Percentiles rank a stretch among this genome's conserved stretches.
phyloP scores from a whole-genome alignment of 2,329 filamentous ascomycete species.

The Penicillium sp. region DNA sequence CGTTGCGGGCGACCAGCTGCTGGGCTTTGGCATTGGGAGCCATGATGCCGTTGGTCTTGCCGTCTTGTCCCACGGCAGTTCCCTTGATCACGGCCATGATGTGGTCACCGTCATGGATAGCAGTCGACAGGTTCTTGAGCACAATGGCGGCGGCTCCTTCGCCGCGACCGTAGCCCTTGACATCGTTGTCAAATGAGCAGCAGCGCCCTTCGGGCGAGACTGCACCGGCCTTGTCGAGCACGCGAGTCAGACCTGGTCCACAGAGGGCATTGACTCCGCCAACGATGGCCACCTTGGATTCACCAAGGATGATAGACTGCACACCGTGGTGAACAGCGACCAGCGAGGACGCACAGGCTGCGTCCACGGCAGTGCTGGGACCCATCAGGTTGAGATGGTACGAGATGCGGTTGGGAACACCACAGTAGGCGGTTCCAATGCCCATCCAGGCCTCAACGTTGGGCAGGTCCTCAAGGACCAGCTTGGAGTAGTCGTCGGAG shows the following conservation, averaged over 20 bases:
- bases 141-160: constrained; percentile 36
- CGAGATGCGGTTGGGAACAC: constrained; percentile 30
- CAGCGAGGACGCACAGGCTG: constrained; percentile 27
- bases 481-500: no score
- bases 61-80: no score
- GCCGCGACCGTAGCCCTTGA: constrained; percentile 33
- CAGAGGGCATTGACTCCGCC: constrained; percentile 22
- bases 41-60: no score
- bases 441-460: no score
- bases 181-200: constrained; percentile 34
- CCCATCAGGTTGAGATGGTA: constrained; percentile 28
- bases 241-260: constrained; percentile 35
- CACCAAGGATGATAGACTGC: no score
- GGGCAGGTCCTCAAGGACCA: no score
- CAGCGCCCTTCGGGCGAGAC: constrained; percentile 32
- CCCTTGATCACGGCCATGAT: no score
- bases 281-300: no score
- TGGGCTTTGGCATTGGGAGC: no score
- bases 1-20: no score
- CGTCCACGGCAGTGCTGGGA: constrained; percentile 25
- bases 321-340: constrained; percentile 10
- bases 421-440: no score
- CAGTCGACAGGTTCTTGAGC: background rate
- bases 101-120: no score
- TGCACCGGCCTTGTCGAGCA: constrained; percentile 32